Base-by-base conservation (phyloP, 2,329 filamentous ascomycete genomes). In the Exophiala bonariae region DNA sequence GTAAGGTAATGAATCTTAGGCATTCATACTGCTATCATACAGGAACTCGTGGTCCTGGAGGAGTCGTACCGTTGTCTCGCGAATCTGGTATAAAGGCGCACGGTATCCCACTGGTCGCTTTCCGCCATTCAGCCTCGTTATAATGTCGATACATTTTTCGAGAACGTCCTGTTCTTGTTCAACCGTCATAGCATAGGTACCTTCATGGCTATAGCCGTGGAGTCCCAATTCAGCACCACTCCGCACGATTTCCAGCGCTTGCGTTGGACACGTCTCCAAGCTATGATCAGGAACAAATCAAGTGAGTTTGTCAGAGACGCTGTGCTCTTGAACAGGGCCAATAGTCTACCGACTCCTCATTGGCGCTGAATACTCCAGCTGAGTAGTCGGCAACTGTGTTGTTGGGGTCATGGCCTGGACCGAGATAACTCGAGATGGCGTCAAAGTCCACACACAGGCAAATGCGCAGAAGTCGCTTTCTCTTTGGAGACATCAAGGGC, bases 221-320 rank as follows among this genome's bases (percentile, higher is more conserved):
- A 76, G 60, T 13, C 58, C 59, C 34, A 61, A 58, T 34, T 61
- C 59, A 4, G 70, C 72, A 5, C 79, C 78, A 23, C 72, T 75
- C 4, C 74, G 68, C 3, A 79, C 63, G 17, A 83, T 77, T 36
- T 68, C 66, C 41, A 66, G 63, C 3, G 76, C 75, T 45, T 80
- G 69, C 2, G 65, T 60, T 0, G 78, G 78, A 51, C 82, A 82
- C 8, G 73, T 79, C 54, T 83, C 79, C 41, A 79, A 69, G 0
- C 73, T 78, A 62, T 83, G 79, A 37, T 79, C 79, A 0, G 80
- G 80, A 8, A 82, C 73, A 57, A 80, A 82, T 79, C 79, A 82
- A 3, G 79, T 81, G 19, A 78, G 68, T 49, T 75, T 76, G 20
- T 78, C 68, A 3, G 76, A 65, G 18, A 82, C 72, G 1, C 62